These are phyloP conservation scores for Hemileccinum rubropunctum DNA, from an alignment of 768 basidiomycete species.

Conservation along the genomic window DNA sequence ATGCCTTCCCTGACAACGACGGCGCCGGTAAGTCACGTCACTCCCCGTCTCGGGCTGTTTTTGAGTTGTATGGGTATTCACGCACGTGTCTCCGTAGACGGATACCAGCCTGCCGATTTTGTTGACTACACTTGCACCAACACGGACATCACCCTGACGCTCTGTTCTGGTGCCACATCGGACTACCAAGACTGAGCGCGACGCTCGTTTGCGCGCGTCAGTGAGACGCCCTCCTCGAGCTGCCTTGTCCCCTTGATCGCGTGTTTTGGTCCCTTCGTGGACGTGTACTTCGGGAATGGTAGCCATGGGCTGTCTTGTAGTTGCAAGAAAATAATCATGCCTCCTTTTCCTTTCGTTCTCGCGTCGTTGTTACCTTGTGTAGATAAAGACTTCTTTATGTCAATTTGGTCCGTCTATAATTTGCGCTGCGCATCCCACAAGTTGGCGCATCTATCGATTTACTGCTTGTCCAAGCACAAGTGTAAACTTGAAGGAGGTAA, in stretches of 20 bases:
- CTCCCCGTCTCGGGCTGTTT: background rate
- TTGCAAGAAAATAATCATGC: too few species aligned
- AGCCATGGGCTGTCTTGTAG: background rate
- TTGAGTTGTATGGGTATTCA: background rate
- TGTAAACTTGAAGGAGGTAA: too few species aligned
- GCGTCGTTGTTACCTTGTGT: too few species aligned
- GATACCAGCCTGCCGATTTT: slow-evolving; percentile 27
- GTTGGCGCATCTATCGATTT: too few species aligned
- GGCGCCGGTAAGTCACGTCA: slow-evolving; percentile 20
- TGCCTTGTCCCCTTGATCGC: background rate
- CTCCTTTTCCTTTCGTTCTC: background rate
- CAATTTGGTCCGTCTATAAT: background rate
- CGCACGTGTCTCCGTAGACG: slow-evolving; percentile 12
- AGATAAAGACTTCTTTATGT: too few species aligned
- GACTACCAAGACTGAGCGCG: slow-evolving; percentile 5
- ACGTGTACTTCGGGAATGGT: background rate
- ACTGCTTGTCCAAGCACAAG: too few species aligned
- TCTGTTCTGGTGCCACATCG: slow-evolving; percentile 27
- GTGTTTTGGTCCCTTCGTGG: background rate
- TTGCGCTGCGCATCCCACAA: background rate
- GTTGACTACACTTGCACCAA: slow-evolving; percentile 30
- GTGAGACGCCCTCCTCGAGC: background rate
- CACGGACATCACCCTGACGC: slow-evolving; percentile 27
- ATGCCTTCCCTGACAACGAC: slow-evolving; percentile 34
- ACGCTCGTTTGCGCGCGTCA: background rate